These are phyloP conservation scores for Leccinellum rugosiceps DNA, from an alignment of 768 basidiomycete species.

Conservation along the genomic window DNA sequence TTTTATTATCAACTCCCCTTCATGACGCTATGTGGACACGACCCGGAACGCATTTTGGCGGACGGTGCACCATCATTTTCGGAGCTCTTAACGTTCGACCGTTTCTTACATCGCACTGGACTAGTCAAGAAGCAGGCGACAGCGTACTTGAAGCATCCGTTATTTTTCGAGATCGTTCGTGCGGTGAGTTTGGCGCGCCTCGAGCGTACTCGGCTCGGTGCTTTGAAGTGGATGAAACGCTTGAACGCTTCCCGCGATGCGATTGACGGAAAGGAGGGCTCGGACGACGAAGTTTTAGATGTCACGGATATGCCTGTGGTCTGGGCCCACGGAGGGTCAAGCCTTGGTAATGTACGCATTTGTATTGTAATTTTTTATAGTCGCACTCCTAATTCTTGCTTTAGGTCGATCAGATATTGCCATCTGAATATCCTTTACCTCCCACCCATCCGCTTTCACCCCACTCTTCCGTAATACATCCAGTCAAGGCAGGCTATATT, in stretches of 20 bases:
- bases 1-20: conserved; percentile 44
- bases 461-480: conserved; percentile 15
- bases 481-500: conserved; percentile 8
- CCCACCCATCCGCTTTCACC: conserved; percentile 24
- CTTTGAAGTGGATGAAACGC: conserved; percentile 26
- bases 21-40: conserved; percentile 37
- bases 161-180: conserved; percentile 42
- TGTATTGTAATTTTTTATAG: neutral
- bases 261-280: neutral
- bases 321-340: conserved; percentile 21
- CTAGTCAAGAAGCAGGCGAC: conserved; percentile 36
- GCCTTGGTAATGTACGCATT: conserved; percentile 29
- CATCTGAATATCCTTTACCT: conserved; percentile 34
- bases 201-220: conserved; percentile 1
- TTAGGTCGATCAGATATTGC: conserved; percentile 36
- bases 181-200: conserved; percentile 9
- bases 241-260: neutral
- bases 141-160: conserved; percentile 37
- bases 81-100: conserved; percentile 39
- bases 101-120: conserved; percentile 45
- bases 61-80: conserved; percentile 37
- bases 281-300: conserved; percentile 16
- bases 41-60: neutral
- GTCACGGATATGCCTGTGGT: conserved; percentile 4
- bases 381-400: neutral